Conservation (phyloP, 2,329 filamentous ascomycete species). For the Pseudogymnoascus verrucosus region DNA sequence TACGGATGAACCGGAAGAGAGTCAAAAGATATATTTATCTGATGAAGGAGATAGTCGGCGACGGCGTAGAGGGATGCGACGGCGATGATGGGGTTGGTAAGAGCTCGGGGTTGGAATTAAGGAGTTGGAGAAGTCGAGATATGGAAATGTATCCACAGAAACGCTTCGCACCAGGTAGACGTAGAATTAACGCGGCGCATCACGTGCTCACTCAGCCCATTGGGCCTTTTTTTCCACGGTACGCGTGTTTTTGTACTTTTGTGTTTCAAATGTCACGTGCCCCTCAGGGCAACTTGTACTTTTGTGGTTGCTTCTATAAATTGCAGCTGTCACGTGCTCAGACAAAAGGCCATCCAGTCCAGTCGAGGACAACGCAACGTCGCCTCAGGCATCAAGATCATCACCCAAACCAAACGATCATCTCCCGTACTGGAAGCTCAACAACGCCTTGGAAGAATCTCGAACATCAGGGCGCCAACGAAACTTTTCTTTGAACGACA, state of each 20-base stretch:
- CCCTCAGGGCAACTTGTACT: not conserved
- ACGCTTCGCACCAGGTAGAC: conserved; percentile 8
- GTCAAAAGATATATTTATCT: conserved; percentile 6
- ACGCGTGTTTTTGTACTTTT: not conserved
- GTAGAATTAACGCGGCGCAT: conserved; percentile 2
- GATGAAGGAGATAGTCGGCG: not conserved
- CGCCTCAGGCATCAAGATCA: not conserved
- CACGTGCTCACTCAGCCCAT: not conserved
- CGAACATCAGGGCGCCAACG: not conserved
- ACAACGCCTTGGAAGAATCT: conserved; percentile 3
- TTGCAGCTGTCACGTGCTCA: not conserved
- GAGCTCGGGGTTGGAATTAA: not conserved
- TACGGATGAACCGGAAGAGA: not conserved
- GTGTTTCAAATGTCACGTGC: not conserved
- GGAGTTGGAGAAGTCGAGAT: not conserved
- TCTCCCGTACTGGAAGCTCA: conserved; percentile 6
- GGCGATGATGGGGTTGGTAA: not conserved
- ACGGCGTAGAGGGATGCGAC: not conserved
- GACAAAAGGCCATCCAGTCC: not conserved
- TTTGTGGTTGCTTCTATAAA: not conserved
- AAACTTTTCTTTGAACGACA: not conserved
- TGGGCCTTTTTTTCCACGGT: not conserved
- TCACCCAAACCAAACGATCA: conserved; percentile 5
- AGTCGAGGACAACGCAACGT: not conserved
- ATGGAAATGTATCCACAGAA: conserved; percentile 8